Base-by-base conservation (phyloP, 345 rosid species). In the Psidium friedrichsthalianum region DNA sequence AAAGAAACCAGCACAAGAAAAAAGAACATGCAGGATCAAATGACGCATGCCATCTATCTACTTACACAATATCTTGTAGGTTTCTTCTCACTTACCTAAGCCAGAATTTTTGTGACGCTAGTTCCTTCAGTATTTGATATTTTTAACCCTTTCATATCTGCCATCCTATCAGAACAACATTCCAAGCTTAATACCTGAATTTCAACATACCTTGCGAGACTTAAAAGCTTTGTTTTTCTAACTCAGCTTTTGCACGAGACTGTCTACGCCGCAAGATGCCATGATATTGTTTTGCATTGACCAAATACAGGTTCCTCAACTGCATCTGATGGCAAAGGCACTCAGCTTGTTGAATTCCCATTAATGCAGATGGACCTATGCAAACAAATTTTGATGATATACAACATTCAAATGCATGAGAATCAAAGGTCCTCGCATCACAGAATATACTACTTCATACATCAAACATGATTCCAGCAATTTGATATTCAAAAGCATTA, bases 281-380 rank as follows among this genome's bases (percentile, higher is more conserved):
- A 82, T 96, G 98, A 90, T 97, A 97, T 85, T 97, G 99, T 88
- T 96, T 96, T 83, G 99, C 99, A 86, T 96, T 97, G 55, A 97
- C 99, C 99, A 92, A 95, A 97, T 57, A 97, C 98, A 83, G 99
- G 99, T 84, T 97, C 99, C 88, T 97, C 99, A 86, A 97, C 92
- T 83, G 98, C 93, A 91, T 94, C 96, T 49, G 98, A 89, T 84
- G 96, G 98, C 89, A 97, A 88, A 82, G 99, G 99, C 88, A 97
- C 96, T 64, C 99, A 88, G 95, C 96, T 87, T 97, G 99, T 90
- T 97, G 99, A 87, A 96, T 94, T 89, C 96, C 98, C 98, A 97
- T 96, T 58, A 97, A 90, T 97, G 98, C 89, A 95, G 89, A 82
- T 95, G 98, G 86, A 95, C 98, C 97, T 95, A 89, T 74, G 85